phyloP scores from a whole-genome alignment of 352 stramenopile species.

The Halophytophthora polymorphica region DNA sequence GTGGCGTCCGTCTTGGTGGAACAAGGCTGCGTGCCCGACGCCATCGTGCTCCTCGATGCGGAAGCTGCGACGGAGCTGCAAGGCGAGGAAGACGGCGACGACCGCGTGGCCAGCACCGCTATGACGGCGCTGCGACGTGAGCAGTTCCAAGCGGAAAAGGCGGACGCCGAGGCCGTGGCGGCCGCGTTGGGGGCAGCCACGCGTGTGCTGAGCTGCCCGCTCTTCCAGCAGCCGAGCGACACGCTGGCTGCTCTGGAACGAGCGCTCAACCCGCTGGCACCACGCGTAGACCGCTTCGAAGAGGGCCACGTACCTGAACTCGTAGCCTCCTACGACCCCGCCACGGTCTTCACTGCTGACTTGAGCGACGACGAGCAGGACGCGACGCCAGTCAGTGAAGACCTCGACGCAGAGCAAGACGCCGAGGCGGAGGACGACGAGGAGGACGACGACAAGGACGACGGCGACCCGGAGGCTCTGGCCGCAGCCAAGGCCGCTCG shows the following conservation, averaged over 20 bases:
- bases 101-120: not conserved
- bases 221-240: constrained; percentile 25
- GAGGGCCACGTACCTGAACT: constrained; percentile 33
- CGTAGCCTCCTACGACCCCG: constrained; percentile 25
- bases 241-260: constrained; percentile 28
- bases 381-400: constrained; percentile 11
- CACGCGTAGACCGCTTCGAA: constrained; percentile 39
- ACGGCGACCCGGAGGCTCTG: constrained; percentile 9
- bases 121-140: constrained; percentile 23
- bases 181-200: constrained; percentile 10
- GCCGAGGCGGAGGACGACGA: not conserved
- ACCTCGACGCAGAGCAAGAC: constrained; percentile 9
- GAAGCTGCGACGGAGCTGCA: constrained; percentile 17
- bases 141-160: constrained; percentile 25
- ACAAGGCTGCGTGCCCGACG: constrained; percentile 44
- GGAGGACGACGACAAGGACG: constrained; percentile 5
- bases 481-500: constrained; percentile 14
- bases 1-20: constrained; percentile 34
- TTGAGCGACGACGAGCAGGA: constrained; percentile 8
- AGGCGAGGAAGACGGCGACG: constrained; percentile 5
- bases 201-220: constrained; percentile 23
- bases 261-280: constrained; percentile 34
- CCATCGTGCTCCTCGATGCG: constrained; percentile 41
- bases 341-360: constrained; percentile 26
- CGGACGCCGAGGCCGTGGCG: constrained; percentile 11